These are phyloP conservation scores for Chenopodium album DNA, from an alignment of 148 eudicot species.

Conservation along the genomic window DNA sequence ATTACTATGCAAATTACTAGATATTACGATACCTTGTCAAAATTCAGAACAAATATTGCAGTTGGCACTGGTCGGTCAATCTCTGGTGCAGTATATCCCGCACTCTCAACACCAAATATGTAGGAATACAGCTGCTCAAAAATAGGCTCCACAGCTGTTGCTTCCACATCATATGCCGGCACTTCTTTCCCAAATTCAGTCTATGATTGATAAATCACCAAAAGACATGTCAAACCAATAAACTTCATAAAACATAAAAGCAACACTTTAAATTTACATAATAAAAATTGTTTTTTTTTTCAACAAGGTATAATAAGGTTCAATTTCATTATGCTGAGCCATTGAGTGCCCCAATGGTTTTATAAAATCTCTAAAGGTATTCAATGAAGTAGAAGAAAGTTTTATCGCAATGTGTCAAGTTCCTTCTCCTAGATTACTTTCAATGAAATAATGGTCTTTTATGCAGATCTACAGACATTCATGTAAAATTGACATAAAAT, in stretches of 20 bases:
- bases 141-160: conserved; percentile 81
- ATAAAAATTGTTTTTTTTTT: no score
- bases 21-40: conserved; percentile 70
- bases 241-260: not conserved
- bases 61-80: conserved; percentile 76
- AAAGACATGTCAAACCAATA: conserved; percentile 5
- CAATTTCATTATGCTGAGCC: no score
- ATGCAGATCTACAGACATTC: not conserved
- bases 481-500: not conserved
- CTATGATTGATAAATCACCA: conserved; percentile 39
- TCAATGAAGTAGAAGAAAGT: not conserved
- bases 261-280: no score
- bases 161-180: conserved; percentile 92
- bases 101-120: conserved; percentile 68
- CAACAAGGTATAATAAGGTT: not conserved
- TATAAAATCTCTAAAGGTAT: not conserved
- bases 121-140: conserved; percentile 80
- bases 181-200: conserved; percentile 92
- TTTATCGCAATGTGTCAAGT: not conserved
- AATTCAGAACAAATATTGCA: conserved; percentile 86
- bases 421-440: not conserved
- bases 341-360: not conserved
- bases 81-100: conserved; percentile 48
- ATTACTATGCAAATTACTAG: not conserved
- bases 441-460: not conserved